phyloP scores from a whole-genome alignment of 2,329 filamentous ascomycete species.

The Didymella sp. region DNA sequence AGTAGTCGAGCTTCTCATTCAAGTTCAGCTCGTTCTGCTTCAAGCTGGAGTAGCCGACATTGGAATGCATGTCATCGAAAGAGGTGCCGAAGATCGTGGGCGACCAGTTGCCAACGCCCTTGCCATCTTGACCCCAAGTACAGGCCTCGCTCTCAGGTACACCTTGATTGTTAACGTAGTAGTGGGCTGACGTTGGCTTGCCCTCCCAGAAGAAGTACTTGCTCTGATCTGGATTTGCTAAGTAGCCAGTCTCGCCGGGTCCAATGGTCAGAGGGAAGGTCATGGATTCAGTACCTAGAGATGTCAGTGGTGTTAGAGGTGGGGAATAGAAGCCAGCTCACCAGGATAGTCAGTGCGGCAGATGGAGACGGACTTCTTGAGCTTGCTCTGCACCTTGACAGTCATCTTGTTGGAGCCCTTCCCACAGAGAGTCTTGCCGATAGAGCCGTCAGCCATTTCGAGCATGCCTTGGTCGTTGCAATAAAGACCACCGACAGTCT shows the following conservation, averaged over 20 bases:
- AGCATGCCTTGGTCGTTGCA: slow-evolving; percentile 81
- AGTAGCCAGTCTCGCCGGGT: slow-evolving; percentile 64
- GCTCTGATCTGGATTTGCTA: slow-evolving; percentile 77
- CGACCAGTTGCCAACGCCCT: slow-evolving; percentile 78
- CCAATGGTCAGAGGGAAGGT: slow-evolving; percentile 74
- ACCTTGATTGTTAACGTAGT: slow-evolving; percentile 91
- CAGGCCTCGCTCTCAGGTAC: slow-evolving; percentile 72
- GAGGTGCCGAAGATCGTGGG: slow-evolving; percentile 87
- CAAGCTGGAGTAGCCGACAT: slow-evolving; percentile 77
- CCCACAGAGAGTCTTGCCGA: slow-evolving; percentile 75
- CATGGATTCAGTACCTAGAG: slow-evolving; percentile 76
- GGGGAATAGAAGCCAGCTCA: slow-evolving; percentile 39
- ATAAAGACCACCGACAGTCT: slow-evolving; percentile 87
- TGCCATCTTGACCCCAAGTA: slow-evolving; percentile 71
- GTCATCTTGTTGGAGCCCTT: slow-evolving; percentile 67
- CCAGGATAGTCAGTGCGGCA: slow-evolving; percentile 98
- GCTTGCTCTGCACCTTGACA: slow-evolving; percentile 77
- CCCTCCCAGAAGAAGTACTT: slow-evolving; percentile 81
- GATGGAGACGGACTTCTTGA: slow-evolving; percentile 70
- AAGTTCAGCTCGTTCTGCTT: slow-evolving; percentile 83
- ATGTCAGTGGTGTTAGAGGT: slow-evolving; percentile 14
- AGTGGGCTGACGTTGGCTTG: slow-evolving; percentile 83
- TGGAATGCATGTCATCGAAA: slow-evolving; percentile 57
- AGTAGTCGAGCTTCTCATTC: slow-evolving; percentile 73
- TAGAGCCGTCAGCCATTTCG: slow-evolving; percentile 66